Conservation (phyloP, 208 protist genomes). For the Leishmania aethiopica region DNA sequence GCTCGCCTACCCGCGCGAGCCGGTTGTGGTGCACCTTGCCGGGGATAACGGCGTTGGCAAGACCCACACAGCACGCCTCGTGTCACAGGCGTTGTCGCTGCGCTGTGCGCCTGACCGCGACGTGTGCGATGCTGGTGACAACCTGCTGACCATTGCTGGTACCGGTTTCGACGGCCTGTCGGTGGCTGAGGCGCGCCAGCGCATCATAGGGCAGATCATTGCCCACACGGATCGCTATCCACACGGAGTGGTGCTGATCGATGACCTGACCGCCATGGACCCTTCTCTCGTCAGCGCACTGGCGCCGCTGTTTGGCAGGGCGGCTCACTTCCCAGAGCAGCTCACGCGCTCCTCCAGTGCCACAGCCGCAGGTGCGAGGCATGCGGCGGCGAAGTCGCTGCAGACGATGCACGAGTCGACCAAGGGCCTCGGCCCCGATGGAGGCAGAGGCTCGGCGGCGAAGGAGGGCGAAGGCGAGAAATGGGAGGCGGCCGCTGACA, state of each 20-base stretch:
- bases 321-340: slow-evolving; percentile 69
- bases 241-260: slow-evolving; percentile 79
- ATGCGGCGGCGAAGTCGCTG: neutral
- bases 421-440: neutral
- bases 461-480: neutral
- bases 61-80: slow-evolving; percentile 64
- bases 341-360: slow-evolving; percentile 6
- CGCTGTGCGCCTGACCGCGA: slow-evolving; percentile 34
- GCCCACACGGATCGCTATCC: slow-evolving; percentile 57
- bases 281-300: slow-evolving; percentile 53
- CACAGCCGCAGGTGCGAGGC: neutral
- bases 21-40: slow-evolving; percentile 78
- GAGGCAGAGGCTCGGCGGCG: neutral
- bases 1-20: slow-evolving; percentile 53
- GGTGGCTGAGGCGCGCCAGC: slow-evolving; percentile 24
- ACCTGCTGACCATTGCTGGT: slow-evolving; percentile 65
- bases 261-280: slow-evolving; percentile 73
- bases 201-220: slow-evolving; percentile 54
- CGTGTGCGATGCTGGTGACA: slow-evolving; percentile 66
- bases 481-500: neutral
- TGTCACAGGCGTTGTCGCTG: slow-evolving; percentile 69
- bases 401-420: neutral
- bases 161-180: slow-evolving; percentile 58
- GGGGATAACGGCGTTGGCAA: slow-evolving; percentile 89
- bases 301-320: slow-evolving; percentile 74